Evolutionary conservation across 306 rosid genomes (phyloP), one percentile per base, ranked within the genome.

Genomic region (Lathyrus sativus): DNA sequence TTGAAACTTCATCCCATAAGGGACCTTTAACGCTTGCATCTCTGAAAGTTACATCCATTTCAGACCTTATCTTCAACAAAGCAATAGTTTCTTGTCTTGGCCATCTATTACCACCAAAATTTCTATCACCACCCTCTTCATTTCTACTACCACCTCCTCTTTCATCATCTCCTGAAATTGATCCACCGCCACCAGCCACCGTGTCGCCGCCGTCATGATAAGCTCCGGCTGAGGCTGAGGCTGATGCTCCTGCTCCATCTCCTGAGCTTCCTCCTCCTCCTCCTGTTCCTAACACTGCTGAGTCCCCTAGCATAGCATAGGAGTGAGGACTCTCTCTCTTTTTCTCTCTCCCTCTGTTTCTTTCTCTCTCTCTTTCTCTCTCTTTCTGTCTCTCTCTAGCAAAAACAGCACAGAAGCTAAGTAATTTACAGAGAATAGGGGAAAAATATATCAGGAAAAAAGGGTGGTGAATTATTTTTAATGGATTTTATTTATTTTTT

Each of bases 11-110:
- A 31, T 95, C 96, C 99, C 99, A 95, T 65, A 95, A 90, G 65
- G 99, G 99, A 85, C 95, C 96, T 66, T 95, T 95, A 14, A 73
- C 89, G 75, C 88, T 88, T 54, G 99, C 95, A 79, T 95, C 99
- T 67, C 87, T 76, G 71, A 95, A 95, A 58, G 84, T 87, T 13
- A 77, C 83, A 74, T 84, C 99, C 99, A 95, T 95, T 18, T 90
- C 99, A n/a, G 97, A 87, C 58, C 99, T 80, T 74, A 95, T 90
- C 79, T 88, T 84, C 81, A 95, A 61, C 71, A 95, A 85, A 10
- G 95, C 96, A 64, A 95, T 56, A 37, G 97, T 95, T 54, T 95
- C 99, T 54, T 82, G 95, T 8, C 92, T 76, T 5, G 99, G 99
- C 99, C 99, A 95, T 50, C 97, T 80, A 76, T 87, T 90, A 0